phyloP scores from a whole-genome alignment of 306 rosid species.

The Oemleria cerasiformis region DNA sequence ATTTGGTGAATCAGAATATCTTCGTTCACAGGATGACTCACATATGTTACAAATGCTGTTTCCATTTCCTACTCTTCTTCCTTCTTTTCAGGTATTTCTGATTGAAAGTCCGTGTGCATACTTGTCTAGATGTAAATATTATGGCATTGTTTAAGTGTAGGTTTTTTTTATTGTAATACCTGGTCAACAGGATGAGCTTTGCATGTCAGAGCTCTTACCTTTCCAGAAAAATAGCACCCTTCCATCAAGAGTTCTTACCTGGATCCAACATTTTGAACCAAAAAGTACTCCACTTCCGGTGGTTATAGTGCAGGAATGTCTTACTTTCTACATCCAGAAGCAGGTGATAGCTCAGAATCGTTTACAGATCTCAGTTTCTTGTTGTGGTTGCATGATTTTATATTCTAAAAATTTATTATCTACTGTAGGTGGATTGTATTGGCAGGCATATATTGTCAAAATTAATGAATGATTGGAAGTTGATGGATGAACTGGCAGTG shows the following conservation, averaged over 20 bases:
- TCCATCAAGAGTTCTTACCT: constrained; percentile 75
- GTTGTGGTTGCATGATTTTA: constrained; percentile 5
- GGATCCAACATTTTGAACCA: constrained; percentile 75
- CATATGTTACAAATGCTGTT: constrained; percentile 64
- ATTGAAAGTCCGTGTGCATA: constrained; percentile 12
- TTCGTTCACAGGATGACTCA: constrained; percentile 54
- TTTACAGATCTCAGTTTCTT: constrained; percentile 19
- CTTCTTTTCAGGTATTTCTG: constrained; percentile 66
- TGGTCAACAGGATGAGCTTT: constrained; percentile 65
- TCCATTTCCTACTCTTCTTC: constrained; percentile 90
- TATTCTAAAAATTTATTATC: constrained; percentile 22
- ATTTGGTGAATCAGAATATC: constrained; percentile 70
- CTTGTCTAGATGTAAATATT: constrained; percentile 24
- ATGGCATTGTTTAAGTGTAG: constrained; percentile 19
- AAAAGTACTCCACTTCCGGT: constrained; percentile 71
- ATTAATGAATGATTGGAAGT: constrained; percentile 92
- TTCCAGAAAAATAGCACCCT: constrained; percentile 94
- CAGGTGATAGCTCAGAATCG: constrained; percentile 53
- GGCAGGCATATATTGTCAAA: constrained; percentile 77
- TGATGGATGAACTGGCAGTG: constrained; percentile 96
- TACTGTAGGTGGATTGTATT: constrained; percentile 71
- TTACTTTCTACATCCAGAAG: constrained; percentile 64
- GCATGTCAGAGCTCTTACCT: constrained; percentile 82
- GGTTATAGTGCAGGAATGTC: constrained; percentile 86
- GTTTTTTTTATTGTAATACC: constrained; percentile 20